Base-by-base conservation (phyloP, 2,329 filamentous ascomycete species). In the Fusarium vanettenii region DNA sequence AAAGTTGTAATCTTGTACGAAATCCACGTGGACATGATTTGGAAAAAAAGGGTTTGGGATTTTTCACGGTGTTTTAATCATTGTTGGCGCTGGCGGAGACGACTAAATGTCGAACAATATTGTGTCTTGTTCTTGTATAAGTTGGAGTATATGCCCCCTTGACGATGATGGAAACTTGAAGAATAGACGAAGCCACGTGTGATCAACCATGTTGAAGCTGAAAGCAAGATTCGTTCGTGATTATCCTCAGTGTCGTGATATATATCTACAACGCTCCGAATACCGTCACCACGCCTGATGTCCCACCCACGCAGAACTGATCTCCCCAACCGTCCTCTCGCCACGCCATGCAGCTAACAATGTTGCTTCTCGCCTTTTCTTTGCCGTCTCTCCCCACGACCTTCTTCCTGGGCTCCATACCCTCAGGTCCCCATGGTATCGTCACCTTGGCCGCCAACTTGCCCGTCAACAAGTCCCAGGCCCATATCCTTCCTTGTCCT, bases 401-500 rank as follows among this genome's bases (percentile, higher is more conserved):
- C 75, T 84, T 89, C 81, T 87, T 91, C 79, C 83, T 85, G 0
- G 81, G 81, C 43, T 86, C 86, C 45, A 83, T 83, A 4, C 85
- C 86, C n/a, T 80, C 78, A 5, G 88, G 87, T 2, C 89, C 89
- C 89, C 89, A 90, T 0, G 89, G 88, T 5, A 90, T 85, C 39
- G 81, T 83, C 7, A 98, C 83, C 74, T 86, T 90, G 35, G 93
- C 90, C 67, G 90, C 86, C 60, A 93, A 81, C 64, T 91, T 89
- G 1, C 94, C 95, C 7, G 89, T 92, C 64, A 98, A 81, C 22
- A 97, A 85, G 84, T 98, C 95, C 96, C 96, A 98, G 2, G 91
- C 94, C 85, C 92, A 92, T 9, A 95, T 83, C 78, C 87, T 87
- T 3, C 93, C 93, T 70, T 92, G 86, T 4, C 84, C 84, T 59